Evolutionary conservation across 2,329 filamentous ascomycete genomes (phyloP).

Genomic region (Sporothrix globosa): DNA sequence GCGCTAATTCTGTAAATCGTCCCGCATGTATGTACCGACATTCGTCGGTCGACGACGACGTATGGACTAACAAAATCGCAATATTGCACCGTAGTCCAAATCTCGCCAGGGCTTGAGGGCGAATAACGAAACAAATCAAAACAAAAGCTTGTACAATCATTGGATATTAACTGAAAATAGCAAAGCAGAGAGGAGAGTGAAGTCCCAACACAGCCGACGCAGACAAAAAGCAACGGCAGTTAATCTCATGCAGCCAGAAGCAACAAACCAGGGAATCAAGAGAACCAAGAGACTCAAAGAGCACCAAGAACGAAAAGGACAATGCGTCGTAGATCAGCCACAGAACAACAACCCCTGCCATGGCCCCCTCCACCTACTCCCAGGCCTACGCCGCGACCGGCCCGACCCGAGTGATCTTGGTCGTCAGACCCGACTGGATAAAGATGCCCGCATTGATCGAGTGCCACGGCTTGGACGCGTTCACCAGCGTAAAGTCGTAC

Average conservation of each 20-base stretch:
- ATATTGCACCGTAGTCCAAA: too few relatives aligned
- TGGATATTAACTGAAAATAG: not conserved
- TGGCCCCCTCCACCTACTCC: not conserved
- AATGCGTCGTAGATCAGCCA: not conserved
- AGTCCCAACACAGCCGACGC: not conserved
- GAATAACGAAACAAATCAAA: not conserved
- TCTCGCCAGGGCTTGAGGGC: not conserved
- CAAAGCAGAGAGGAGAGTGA: not conserved
- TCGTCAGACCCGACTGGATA: constrained; percentile 40
- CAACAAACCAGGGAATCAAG: not conserved
- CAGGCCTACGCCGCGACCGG: not conserved
- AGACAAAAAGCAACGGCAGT: not conserved
- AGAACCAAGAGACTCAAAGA: not conserved
- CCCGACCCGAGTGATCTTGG: constrained; percentile 39
- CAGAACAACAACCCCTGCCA: not conserved
- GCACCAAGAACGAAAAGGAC: not conserved
- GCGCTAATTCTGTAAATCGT: too few relatives aligned
- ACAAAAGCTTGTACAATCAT: not conserved
- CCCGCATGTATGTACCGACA: too few relatives aligned
- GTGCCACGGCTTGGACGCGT: constrained; percentile 38
- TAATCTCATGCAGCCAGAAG: not conserved
- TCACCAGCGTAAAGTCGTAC: constrained; percentile 39
- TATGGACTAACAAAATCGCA: too few relatives aligned
- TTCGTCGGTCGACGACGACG: too few relatives aligned
- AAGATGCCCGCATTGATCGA: constrained; percentile 41